Evolutionary conservation across 495 filamentous ascomycete species (phyloP), one percentile per base, ranked within the genome.

Genomic region (Aspergillus heteromorphus): DNA sequence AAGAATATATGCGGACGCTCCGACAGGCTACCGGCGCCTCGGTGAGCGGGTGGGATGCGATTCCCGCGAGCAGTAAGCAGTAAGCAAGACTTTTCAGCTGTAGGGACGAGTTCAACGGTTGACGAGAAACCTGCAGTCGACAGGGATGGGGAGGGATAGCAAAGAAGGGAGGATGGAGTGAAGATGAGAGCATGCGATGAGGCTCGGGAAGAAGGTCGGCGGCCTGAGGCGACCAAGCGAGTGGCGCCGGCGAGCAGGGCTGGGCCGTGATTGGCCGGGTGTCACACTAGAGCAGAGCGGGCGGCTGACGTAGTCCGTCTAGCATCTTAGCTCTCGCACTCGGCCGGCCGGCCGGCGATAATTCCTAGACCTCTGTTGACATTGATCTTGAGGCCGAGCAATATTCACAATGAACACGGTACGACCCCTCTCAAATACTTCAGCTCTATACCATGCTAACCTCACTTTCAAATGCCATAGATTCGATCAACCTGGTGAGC

Each of bases 401-500:
- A 47, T 17, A 41, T 49, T 20, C 57, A 61, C 17, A 51, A 78
- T 79, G 77, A 80, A 79, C 58, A 78, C 76, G 45, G 77, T 78
- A 67, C 53, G 66, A 48, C 3, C 27, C 16, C 13, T 31, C 13
- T 27, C 19, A 38, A 19, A 14, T 43, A 19, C 19, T 51, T 54
- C 31, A 54, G 19, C 16, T 31, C 16, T 41, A 3, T 48, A 31
- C 6, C n/a, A 42, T 30, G 10, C n/a, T 19, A 40, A 5, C n/a
- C 18, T n/a, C 5, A 13, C n/a, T 13, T 27, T 13, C 1, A 9
- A 13, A 38, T 38, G 6, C 34, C 6, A n/a, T 64, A 81, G 78
- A 78, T 81, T 47, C 63, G 69, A 68, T 81, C 78, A 48, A 81
- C 77, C 54, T 81, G 77, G 78, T 81, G 61, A 70, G 73, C 60